Base-by-base conservation (phyloP, 805 yeast genomes). In the Candida dajiaensis region DNA sequence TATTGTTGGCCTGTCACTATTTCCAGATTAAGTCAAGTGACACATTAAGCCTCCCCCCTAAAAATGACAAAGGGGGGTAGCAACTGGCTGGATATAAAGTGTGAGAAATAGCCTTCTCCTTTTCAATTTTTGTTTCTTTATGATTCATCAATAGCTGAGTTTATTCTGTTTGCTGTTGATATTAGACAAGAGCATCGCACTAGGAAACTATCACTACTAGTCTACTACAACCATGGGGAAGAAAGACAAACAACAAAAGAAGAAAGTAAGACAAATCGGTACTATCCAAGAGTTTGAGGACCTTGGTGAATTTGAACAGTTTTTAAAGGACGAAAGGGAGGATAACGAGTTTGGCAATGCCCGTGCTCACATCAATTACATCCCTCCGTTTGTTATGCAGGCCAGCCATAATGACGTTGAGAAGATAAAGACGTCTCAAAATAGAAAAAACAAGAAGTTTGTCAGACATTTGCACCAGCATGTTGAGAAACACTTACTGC, bases 381-480 rank as follows among this genome's bases (percentile, higher is more conserved):
- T 78, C 58, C 94, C 94, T 19, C 92, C 92, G 43, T 85, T 85
- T 61, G 77, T 85, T 41, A 53, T 83, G 62, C 75, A 76, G 52
- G 84, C 80, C 47, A 76, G 81, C 50, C 86, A 81, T 53, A 78
- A 81, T 47, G 80, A 83, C 58, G 78, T 81, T 48, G 89, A 84
- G 44, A 83, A 81, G 60, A 77, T 84, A 51, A 82, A 83, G 63
- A 83, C 84, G 26, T 78, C 85, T 38, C 80, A 78, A 72, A 84
- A 83, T 65, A 80, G 83, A 50, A 79, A 84, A 61, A 80, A 83
- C 47, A 77, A 79, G 56, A 83, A 83, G 65, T 85, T 83, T 61
- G 79, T 78, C 50, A 74, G 92, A 62, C 83, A 83, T 63, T 72
- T 85, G 62, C 83, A 81, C 57, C 92, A 85, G 63, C 92, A 85